These are phyloP conservation scores for Globomyces sp. DNA, from an alignment of 371 early-diverging fungal genomes.

Conservation along the genomic window DNA sequence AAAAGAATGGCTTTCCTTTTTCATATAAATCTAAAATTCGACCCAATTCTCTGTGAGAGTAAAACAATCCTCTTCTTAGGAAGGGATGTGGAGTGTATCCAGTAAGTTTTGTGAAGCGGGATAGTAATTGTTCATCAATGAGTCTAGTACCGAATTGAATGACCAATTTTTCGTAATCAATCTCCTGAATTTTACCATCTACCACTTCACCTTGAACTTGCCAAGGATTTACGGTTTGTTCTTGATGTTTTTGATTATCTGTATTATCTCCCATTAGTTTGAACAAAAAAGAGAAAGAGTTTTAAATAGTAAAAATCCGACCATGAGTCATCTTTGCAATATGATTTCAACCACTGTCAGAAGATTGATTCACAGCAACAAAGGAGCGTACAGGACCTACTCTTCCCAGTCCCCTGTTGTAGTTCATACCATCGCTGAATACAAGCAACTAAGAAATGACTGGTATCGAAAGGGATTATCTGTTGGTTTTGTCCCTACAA, in stretches of 20 bases:
- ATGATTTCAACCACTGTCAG: too few species aligned
- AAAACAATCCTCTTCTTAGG: slow-evolving; percentile 93
- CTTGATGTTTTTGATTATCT: slow-evolving; percentile 10
- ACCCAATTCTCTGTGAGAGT: slow-evolving; percentile 97
- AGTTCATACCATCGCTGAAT: slow-evolving; percentile 39
- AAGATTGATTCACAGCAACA: too few species aligned
- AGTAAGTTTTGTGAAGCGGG: slow-evolving; percentile 83
- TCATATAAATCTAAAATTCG: slow-evolving; percentile 87
- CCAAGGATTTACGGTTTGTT: slow-evolving; percentile 93
- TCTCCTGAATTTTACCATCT: slow-evolving; percentile 81
- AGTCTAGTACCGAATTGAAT: slow-evolving; percentile 91
- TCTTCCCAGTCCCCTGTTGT: slow-evolving; percentile 13
- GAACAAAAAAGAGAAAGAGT: too few species aligned
- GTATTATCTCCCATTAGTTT: too few species aligned
- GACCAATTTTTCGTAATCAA: slow-evolving; percentile 96
- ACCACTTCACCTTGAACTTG: slow-evolving; percentile 91
- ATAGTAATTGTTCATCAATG: slow-evolving; percentile 75
- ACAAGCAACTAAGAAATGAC: slow-evolving; percentile 31
- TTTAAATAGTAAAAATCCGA: too few species aligned
- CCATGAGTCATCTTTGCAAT: too few species aligned
- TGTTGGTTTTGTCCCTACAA: slow-evolving; percentile 57
- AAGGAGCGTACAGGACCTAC: background rate
- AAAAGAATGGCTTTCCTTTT: slow-evolving; percentile 94
- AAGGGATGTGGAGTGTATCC: slow-evolving; percentile 84
- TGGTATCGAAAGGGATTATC: slow-evolving; percentile 35